phyloP scores from a whole-genome alignment of 176 grass and related monocot species.

The Aegilops speltoides region DNA sequence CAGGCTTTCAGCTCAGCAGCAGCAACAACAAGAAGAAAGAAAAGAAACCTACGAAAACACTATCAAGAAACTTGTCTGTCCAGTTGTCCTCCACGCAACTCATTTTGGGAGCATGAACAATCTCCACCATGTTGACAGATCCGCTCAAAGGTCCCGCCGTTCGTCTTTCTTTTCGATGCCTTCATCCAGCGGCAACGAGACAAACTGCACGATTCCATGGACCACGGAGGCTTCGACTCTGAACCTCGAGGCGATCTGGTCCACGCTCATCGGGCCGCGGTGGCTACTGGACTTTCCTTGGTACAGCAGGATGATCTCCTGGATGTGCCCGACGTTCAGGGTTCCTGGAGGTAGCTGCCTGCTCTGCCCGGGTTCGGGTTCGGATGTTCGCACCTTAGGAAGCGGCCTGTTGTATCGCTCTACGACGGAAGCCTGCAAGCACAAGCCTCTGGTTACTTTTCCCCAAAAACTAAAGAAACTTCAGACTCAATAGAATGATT shows the following conservation, averaged over 20 bases:
- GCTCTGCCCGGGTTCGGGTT: constrained; percentile 24
- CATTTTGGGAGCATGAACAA: constrained; percentile 12
- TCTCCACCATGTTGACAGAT: background rate
- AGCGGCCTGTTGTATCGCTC: constrained; percentile 48
- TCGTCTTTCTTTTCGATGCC: constrained; percentile 30
- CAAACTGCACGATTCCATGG: constrained; percentile 52
- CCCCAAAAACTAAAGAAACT: background rate
- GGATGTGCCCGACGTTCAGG: constrained; percentile 41
- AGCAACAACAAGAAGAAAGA: background rate
- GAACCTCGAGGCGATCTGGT: constrained; percentile 56
- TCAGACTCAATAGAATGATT: background rate
- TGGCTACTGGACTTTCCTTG: constrained; percentile 55
- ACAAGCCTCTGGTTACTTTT: background rate
- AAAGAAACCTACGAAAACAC: constrained; percentile 19
- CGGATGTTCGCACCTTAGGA: constrained; percentile 63
- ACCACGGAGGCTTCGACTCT: constrained; percentile 45
- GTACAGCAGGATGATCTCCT: constrained; percentile 64
- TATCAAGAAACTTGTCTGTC: background rate
- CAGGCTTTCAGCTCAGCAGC: background rate
- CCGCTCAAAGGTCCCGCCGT: background rate
- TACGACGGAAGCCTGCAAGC: constrained; percentile 52
- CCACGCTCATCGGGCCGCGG: constrained; percentile 41
- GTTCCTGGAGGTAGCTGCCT: constrained; percentile 58
- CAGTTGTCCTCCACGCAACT: background rate
- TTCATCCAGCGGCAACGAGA: constrained; percentile 56